A percentile compares a stretch with the other conserved stretches of the same genome.
Evolutionary conservation across 2,329 filamentous ascomycete species (phyloP).

Genomic region (Neofusicoccum cordaticola): DNA sequence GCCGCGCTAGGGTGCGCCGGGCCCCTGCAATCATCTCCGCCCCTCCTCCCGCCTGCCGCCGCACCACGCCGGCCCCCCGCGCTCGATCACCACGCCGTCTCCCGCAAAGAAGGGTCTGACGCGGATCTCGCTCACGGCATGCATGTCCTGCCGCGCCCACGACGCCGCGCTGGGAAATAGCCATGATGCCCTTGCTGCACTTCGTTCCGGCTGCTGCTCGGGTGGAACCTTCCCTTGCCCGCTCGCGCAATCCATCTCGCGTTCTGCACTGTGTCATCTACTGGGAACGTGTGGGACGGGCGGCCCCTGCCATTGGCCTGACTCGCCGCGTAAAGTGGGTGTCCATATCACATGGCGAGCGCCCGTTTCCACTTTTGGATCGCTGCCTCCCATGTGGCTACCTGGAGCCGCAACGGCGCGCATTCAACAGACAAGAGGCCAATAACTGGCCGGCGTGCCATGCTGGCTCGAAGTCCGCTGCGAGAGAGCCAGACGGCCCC

Average conservation of each 20-base stretch:
- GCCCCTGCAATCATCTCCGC: background rate
- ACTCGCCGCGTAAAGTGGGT: background rate
- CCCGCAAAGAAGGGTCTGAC: background rate
- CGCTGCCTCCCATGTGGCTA: background rate
- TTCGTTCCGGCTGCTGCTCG: background rate
- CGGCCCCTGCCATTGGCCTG: background rate
- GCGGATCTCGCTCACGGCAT: background rate
- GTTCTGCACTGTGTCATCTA: conserved; percentile 3
- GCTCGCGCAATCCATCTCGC: background rate
- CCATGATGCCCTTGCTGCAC: background rate
- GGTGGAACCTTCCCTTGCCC: conserved; percentile 1
- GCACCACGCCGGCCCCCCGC: background rate
- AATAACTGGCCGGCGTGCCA: background rate
- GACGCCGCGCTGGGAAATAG: background rate
- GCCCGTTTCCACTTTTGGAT: background rate
- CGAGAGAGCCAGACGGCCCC: background rate
- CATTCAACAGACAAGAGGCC: background rate
- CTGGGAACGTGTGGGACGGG: background rate
- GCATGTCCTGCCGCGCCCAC: background rate
- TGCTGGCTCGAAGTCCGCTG: background rate
- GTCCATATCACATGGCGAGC: background rate
- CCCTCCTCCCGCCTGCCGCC: background rate
- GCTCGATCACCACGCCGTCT: background rate
- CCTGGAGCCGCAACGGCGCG: background rate
- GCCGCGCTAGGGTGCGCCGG: too few species aligned